Percentiles rank a stretch among this genome's conserved stretches.
Conservation (phyloP, 2,329 filamentous ascomycete genomes). For the Fusarium nelsonii region DNA sequence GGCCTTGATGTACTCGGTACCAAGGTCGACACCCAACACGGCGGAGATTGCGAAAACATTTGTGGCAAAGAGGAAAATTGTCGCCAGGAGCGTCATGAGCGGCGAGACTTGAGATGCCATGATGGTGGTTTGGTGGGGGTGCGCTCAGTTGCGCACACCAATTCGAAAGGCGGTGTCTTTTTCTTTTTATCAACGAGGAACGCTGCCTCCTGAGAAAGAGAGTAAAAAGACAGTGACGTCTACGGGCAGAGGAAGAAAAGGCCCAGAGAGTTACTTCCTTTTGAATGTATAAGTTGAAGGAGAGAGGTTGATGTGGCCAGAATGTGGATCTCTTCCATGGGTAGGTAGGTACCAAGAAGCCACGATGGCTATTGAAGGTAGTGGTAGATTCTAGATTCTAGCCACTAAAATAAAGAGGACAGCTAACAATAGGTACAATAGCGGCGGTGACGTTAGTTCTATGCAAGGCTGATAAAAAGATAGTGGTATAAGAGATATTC, state of each 20-base stretch:
- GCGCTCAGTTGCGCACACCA: slow-evolving; percentile 43
- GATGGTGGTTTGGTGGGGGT: slow-evolving; percentile 45
- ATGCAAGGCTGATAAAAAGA: slow-evolving; percentile 48
- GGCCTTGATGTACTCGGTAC: slow-evolving; percentile 97
- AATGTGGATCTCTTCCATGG: slow-evolving; percentile 44
- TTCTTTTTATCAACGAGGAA: slow-evolving; percentile 18
- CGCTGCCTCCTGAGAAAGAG: slow-evolving; percentile 26
- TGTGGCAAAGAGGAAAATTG: slow-evolving; percentile 53
- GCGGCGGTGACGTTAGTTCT: slow-evolving; percentile 40
- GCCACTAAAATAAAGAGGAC: slow-evolving; percentile 53
- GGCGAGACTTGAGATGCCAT: slow-evolving; percentile 55
- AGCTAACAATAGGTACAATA: slow-evolving; percentile 48
- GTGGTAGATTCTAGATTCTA: slow-evolving; percentile 35
- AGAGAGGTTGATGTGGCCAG: slow-evolving; percentile 55
- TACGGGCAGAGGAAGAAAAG: slow-evolving; percentile 30
- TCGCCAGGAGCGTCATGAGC: slow-evolving; percentile 56
- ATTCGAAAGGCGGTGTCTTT: slow-evolving; percentile 26
- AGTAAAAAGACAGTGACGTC: slow-evolving; percentile 36
- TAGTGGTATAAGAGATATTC: neutral
- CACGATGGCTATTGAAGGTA: slow-evolving; percentile 47
- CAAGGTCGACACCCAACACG: slow-evolving; percentile 92
- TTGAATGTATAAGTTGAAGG: slow-evolving; percentile 28
- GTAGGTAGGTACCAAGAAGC: slow-evolving; percentile 42
- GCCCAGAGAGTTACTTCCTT: slow-evolving; percentile 32
- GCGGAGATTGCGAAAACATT: slow-evolving; percentile 71